Conservation (phyloP, 108 stramenopile species). For the Pseudonitzschia delicatissima region DNA sequence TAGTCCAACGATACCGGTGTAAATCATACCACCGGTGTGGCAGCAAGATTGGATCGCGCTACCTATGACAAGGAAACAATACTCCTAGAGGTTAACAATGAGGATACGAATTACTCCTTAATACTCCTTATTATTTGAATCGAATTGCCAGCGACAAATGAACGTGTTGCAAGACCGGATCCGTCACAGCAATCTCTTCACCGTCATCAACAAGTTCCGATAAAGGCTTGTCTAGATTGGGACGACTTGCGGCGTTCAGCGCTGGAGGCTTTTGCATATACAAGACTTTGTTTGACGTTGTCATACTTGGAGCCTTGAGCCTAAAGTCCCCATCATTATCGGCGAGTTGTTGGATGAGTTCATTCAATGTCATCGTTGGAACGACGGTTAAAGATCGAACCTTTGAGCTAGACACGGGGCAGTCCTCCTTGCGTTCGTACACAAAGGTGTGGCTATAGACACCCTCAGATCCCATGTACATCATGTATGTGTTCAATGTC, state of each 20-base stretch:
- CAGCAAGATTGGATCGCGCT: no score
- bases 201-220: slow-evolving; percentile 78
- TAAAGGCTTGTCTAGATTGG: slow-evolving; percentile 87
- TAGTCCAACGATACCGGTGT: no score
- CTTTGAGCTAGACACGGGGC: slow-evolving; percentile 80
- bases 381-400: slow-evolving; percentile 55
- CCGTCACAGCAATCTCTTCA: slow-evolving; percentile 91
- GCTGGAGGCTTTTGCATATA: slow-evolving; percentile 93
- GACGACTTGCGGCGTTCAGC: slow-evolving; percentile 78
- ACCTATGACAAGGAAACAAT: no score
- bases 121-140: no score
- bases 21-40: no score
- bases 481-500: slow-evolving; percentile 94
- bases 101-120: no score
- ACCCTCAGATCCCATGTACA: slow-evolving; percentile 87
- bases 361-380: slow-evolving; percentile 54
- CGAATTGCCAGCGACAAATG: slow-evolving; percentile 36
- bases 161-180: slow-evolving; percentile 55
- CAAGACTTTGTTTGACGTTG: slow-evolving; percentile 64
- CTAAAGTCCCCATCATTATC: slow-evolving; percentile 62
- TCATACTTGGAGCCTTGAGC: slow-evolving; percentile 86
- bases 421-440: slow-evolving; percentile 85
- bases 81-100: no score
- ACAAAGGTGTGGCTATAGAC: slow-evolving; percentile 89
- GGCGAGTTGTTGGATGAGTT: slow-evolving; percentile 71